phyloP scores from a whole-genome alignment of 2,329 filamentous ascomycete species.

The Ceratocystis albifundus region DNA sequence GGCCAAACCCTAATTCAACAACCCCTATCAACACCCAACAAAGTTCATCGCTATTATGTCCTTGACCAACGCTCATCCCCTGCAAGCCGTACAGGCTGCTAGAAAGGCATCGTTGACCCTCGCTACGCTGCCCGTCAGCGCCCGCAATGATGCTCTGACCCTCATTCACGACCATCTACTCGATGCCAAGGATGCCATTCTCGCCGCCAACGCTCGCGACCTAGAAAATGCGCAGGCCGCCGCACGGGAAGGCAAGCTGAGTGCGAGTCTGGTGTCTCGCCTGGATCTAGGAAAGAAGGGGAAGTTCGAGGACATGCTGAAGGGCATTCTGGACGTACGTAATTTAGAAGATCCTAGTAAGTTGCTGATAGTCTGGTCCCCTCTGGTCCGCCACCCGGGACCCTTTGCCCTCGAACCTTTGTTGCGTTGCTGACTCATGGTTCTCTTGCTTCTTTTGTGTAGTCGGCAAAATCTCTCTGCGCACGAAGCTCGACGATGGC shows the following conservation, averaged over 20 bases:
- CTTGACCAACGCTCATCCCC: constrained; percentile 70
- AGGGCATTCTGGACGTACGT: constrained; percentile 82
- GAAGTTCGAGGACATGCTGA: constrained; percentile 96
- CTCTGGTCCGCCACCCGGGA: not conserved
- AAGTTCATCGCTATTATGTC: constrained; percentile 60
- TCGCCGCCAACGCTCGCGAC: constrained; percentile 78
- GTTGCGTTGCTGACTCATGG: not conserved
- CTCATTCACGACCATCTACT: constrained; percentile 69
- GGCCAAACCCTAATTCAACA: not conserved
- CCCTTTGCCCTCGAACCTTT: constrained; percentile 20
- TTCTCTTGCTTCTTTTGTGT: not conserved
- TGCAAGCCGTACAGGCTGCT: constrained; percentile 64
- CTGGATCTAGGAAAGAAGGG: constrained; percentile 76
- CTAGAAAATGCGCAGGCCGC: constrained; percentile 62
- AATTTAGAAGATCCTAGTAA: constrained; percentile 73
- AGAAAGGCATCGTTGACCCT: constrained; percentile 72
- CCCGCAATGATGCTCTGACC: constrained; percentile 75
- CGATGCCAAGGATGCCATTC: constrained; percentile 58
- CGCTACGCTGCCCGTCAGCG: constrained; percentile 61
- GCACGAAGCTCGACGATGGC: constrained; percentile 75
- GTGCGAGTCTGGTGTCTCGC: constrained; percentile 72
- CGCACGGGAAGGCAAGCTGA: constrained; percentile 63
- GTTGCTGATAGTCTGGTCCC: constrained; percentile 28
- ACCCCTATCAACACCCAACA: not conserved
- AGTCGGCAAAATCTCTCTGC: constrained; percentile 77